These are phyloP conservation scores for Salix viminalis DNA, from an alignment of 345 rosid species.

Conservation along the genomic window DNA sequence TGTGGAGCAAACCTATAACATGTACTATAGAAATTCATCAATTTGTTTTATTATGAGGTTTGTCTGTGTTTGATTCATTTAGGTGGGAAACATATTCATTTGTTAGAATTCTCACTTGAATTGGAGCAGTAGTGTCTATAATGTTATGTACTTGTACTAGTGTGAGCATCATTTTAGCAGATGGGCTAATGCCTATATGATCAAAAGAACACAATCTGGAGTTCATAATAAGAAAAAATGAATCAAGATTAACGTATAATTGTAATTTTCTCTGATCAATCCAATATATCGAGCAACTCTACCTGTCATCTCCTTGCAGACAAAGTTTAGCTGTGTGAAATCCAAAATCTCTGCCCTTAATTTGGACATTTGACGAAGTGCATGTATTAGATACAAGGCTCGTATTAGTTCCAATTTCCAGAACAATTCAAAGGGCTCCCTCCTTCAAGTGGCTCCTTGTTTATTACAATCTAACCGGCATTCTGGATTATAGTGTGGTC, in stretches of 20 bases:
- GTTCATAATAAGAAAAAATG: neutral
- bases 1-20: constrained; percentile 24
- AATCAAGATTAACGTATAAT: neutral
- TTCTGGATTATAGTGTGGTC: neutral
- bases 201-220: no score
- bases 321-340: neutral
- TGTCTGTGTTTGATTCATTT: neutral
- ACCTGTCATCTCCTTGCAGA: neutral
- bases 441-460: neutral
- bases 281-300: neutral
- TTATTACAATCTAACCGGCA: neutral
- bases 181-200: no score
- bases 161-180: no score
- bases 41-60: neutral
- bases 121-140: no score
- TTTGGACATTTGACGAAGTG: neutral
- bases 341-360: neutral
- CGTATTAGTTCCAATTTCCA: neutral
- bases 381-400: neutral
- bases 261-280: neutral
- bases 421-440: neutral
- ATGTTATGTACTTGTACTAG: no score
- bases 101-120: neutral
- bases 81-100: neutral
- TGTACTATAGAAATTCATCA: neutral